Percentiles rank a stretch among this genome's conserved stretches.
These are phyloP conservation scores for Cladosporium oxysporum DNA, from an alignment of 2,329 filamentous ascomycete genomes.

Conservation along the genomic window DNA sequence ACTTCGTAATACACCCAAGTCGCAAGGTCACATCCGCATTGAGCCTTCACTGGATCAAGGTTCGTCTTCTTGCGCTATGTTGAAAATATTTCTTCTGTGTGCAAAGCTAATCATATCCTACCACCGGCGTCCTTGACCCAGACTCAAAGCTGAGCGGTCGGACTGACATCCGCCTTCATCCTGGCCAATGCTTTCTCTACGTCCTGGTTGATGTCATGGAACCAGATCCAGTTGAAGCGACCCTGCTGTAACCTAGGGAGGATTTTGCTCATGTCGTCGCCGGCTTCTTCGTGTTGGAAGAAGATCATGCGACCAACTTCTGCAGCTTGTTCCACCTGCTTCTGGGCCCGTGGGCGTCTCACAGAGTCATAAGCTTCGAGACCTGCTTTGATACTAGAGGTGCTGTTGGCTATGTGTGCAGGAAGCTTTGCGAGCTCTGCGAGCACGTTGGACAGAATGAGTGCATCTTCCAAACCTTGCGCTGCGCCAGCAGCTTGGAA, in stretches of 20 bases:
- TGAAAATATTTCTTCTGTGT: no score
- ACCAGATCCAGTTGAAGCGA: not conserved
- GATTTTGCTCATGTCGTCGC: not conserved
- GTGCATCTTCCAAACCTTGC: constrained; percentile 27
- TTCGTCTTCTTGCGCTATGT: no score
- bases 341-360: constrained; percentile 18
- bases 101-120: no score
- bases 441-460: constrained; percentile 43
- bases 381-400: constrained; percentile 35
- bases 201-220: not conserved
- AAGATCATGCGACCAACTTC: not conserved
- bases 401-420: no score
- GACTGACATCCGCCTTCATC: no score
- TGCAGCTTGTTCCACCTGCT: constrained; percentile 24
- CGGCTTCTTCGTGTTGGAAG: not conserved
- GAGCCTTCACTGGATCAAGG: no score
- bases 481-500: constrained; percentile 25
- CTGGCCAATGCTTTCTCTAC: not conserved
- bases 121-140: no score
- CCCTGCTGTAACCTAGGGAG: not conserved
- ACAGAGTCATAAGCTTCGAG: constrained; percentile 23
- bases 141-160: no score
- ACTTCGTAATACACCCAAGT: no score
- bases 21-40: no score
- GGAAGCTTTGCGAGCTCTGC: constrained; percentile 38